These are phyloP conservation scores for Pythium dissotocum DNA, from an alignment of 352 stramenopile species.

Conservation along the genomic window DNA sequence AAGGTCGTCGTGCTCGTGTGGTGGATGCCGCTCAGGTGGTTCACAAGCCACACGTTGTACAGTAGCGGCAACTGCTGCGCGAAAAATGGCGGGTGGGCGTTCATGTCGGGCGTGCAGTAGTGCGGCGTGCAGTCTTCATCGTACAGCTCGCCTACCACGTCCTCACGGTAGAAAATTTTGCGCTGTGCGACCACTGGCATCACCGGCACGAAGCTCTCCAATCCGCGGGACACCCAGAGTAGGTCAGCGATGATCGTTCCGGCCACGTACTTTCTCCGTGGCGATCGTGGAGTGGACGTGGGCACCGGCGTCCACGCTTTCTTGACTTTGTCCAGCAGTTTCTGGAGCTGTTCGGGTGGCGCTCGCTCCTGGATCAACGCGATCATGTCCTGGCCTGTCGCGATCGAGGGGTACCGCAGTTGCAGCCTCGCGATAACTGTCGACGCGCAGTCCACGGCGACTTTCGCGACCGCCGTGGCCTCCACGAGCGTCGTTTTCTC, in stretches of 20 bases:
- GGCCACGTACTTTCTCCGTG: not conserved
- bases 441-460: not conserved
- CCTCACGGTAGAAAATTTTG: not conserved
- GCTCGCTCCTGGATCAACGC: not conserved
- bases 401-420: not conserved
- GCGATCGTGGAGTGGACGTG: not conserved
- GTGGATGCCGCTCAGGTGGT: not conserved
- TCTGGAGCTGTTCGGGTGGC: not conserved
- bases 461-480: not conserved
- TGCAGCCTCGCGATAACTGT: not conserved
- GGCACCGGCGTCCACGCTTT: not conserved
- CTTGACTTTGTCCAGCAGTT: not conserved
- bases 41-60: not conserved
- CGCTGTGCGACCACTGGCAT: not conserved
- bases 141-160: slow-evolving; percentile 7
- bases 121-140: not conserved
- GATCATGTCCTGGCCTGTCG: not conserved
- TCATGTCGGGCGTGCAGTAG: not conserved
- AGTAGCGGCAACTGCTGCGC: slow-evolving; percentile 1
- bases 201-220: not conserved
- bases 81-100: not conserved
- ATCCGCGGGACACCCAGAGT: not conserved
- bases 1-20: not conserved
- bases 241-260: not conserved
- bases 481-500: not conserved